A percentile compares a stretch with the other conserved stretches of the same genome.
phyloP scores from a whole-genome alignment of 2,329 filamentous ascomycete genomes.

The Scytalidium sp. region DNA sequence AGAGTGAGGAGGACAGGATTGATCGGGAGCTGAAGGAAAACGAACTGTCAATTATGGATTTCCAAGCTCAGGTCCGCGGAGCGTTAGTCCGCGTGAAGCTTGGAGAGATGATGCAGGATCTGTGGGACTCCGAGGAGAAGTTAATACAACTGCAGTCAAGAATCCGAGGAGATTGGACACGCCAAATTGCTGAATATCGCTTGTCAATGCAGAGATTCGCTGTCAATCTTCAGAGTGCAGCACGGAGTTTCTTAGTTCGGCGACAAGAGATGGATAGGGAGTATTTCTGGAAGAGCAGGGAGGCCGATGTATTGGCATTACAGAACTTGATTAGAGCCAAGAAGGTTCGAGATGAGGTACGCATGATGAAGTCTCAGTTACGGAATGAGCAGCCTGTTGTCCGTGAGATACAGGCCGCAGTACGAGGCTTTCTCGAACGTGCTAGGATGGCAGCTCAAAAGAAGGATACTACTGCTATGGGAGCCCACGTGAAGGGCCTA shows the following conservation, averaged over 20 bases:
- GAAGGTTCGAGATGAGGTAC: constrained; percentile 59
- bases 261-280: constrained; percentile 60
- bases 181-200: constrained; percentile 80
- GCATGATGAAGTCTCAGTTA: constrained; percentile 55
- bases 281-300: constrained; percentile 65
- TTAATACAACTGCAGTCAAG: constrained; percentile 81
- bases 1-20: constrained; percentile 87
- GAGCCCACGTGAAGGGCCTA: constrained; percentile 52
- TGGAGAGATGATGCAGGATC: constrained; percentile 77
- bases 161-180: constrained; percentile 82
- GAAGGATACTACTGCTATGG: constrained; percentile 49
- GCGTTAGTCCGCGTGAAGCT: constrained; percentile 74
- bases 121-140: constrained; percentile 82
- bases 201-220: constrained; percentile 82
- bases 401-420: constrained; percentile 60
- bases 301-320: constrained; percentile 70
- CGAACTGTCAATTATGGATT: constrained; percentile 67
- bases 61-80: constrained; percentile 85
- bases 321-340: constrained; percentile 77
- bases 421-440: constrained; percentile 65
- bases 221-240: constrained; percentile 72
- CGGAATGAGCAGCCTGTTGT: constrained; percentile 61
- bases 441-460: constrained; percentile 54
- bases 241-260: constrained; percentile 73
- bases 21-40: constrained; percentile 78